phyloP scores from a whole-genome alignment of 257 asterid species.

The Jaltomata sinuosa region DNA sequence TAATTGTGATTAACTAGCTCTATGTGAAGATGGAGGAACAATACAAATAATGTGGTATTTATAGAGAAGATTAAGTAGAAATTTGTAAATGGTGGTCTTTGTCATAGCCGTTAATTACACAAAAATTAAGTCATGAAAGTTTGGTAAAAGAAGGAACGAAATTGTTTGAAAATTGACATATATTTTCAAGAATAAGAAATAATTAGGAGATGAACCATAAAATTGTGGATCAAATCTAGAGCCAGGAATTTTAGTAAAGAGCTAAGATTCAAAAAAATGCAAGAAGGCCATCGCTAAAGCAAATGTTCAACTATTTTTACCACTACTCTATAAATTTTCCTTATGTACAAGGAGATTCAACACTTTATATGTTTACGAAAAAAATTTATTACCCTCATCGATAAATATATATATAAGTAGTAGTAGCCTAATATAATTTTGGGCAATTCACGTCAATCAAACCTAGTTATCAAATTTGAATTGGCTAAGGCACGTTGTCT shows the following conservation, averaged over 20 bases:
- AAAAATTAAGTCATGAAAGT: not conserved
- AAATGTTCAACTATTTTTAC: no score
- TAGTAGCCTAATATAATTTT: no score
- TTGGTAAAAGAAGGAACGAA: not conserved
- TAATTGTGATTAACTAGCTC: not conserved
- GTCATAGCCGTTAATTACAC: not conserved
- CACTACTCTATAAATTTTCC: no score
- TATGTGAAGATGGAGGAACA: not conserved
- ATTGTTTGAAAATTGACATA: not conserved
- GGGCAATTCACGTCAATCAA: no score
- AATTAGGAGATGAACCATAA: not conserved
- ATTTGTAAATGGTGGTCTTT: not conserved
- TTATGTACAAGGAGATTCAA: no score
- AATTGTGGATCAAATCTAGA: not conserved
- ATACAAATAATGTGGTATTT: not conserved
- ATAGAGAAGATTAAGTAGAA: not conserved
- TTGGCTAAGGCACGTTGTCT: no score
- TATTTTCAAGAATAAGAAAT: not conserved
- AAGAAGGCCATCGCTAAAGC: not conserved
- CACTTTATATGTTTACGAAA: no score
- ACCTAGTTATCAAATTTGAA: no score
- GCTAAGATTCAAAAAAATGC: no score
- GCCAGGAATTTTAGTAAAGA: not conserved
- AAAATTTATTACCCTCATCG: no score
- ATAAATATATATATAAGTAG: no score